These are phyloP conservation scores for Chimonanthus salicifolius DNA, from an alignment of 164 flowering plant genomes.

Conservation along the genomic window DNA sequence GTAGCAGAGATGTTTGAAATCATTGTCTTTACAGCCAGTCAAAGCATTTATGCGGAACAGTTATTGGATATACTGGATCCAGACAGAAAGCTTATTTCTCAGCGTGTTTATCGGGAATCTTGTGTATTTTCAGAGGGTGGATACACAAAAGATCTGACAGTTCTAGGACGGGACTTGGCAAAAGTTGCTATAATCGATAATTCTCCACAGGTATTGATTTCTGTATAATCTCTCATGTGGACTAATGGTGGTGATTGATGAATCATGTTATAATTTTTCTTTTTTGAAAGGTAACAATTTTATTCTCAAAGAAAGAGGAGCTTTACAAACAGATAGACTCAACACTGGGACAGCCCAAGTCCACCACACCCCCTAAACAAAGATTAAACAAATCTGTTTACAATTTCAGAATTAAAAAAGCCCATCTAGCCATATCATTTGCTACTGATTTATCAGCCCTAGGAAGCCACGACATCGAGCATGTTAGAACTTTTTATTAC, in stretches of 20 bases:
- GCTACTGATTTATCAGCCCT: no score
- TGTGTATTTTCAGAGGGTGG: conserved; percentile 79
- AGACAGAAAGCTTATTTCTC: conserved; percentile 62
- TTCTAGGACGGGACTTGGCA: conserved; percentile 88
- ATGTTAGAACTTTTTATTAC: no score
- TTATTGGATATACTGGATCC: conserved; percentile 84
- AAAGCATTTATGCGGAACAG: conserved; percentile 88
- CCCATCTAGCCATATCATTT: no score
- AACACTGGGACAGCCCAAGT: no score
- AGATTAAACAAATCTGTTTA: not conserved
- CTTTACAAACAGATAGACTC: no score
- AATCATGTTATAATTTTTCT: no score
- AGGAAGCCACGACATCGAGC: no score
- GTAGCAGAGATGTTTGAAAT: conserved; percentile 94
- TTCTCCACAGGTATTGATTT: conserved; percentile 77
- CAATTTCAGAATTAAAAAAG: not conserved
- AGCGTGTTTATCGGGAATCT: conserved; percentile 89
- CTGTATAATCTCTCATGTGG: not conserved
- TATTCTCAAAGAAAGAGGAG: no score
- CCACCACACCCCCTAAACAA: no score
- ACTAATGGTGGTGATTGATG: not conserved
- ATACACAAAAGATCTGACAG: conserved; percentile 84
- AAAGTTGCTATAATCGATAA: conserved; percentile 93
- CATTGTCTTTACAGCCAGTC: conserved; percentile 90
- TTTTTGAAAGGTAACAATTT: no score